phyloP scores from a whole-genome alignment of 164 flowering plant species.

The Stephania cephalantha region DNA sequence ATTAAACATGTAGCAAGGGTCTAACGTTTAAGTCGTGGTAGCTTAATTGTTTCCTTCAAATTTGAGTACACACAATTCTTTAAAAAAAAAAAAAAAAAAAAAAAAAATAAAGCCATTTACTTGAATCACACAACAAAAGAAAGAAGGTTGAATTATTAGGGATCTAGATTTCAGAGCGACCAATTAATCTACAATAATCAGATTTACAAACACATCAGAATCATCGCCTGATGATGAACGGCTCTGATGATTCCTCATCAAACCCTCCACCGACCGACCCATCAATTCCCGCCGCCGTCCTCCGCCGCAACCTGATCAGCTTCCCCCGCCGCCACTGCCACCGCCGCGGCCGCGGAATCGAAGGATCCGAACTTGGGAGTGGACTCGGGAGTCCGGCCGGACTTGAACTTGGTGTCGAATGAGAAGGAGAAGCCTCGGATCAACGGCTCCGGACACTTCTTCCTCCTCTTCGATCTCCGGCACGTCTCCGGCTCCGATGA shows the following conservation, averaged over 20 bases:
- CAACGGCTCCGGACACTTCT: conserved; percentile 12
- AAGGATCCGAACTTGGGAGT: conserved; percentile 26
- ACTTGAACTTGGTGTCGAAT: conserved; percentile 13
- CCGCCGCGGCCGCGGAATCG: conserved; percentile 10
- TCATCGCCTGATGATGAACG: too few species aligned
- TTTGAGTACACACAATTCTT: too few species aligned
- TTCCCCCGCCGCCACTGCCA: not conserved
- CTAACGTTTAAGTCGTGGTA: too few species aligned
- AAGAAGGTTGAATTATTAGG: too few species aligned
- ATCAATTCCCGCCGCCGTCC: not conserved
- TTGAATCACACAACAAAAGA: not conserved
- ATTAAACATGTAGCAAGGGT: too few species aligned
- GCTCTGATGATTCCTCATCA: not conserved
- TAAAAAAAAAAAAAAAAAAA: too few species aligned
- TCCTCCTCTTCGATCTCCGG: conserved; percentile 19
- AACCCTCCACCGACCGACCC: not conserved
- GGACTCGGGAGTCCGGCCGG: conserved; percentile 8
- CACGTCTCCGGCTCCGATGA: conserved; percentile 9
- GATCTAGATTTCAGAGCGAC: too few species aligned
- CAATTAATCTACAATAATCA: too few species aligned
- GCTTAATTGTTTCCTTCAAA: too few species aligned
- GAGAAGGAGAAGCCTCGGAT: conserved; percentile 16
- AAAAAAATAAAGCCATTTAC: not conserved
- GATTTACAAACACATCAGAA: too few species aligned
- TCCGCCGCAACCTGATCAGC: not conserved